Conservation (phyloP, 345 rosid genomes). For the Pseudoturritis turrita region DNA sequence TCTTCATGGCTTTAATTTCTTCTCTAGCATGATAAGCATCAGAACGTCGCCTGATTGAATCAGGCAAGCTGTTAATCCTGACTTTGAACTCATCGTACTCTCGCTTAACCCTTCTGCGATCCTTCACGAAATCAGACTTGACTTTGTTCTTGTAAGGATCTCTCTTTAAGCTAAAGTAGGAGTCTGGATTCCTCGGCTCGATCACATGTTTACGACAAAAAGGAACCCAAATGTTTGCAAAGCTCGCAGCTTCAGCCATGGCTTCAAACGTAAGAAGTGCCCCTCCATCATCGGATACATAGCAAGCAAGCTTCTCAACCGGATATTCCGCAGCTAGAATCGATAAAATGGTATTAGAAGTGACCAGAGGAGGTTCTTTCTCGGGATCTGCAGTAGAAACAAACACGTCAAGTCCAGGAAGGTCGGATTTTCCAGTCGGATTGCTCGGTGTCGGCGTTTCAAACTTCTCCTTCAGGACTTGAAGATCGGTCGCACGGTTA, state of each 20-base stretch:
- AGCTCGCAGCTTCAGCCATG: slow-evolving; percentile 99
- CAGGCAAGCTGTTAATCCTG: slow-evolving; percentile 84
- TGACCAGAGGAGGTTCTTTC: slow-evolving; percentile 98
- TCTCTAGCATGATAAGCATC: slow-evolving; percentile 97
- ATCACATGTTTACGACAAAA: slow-evolving; percentile 90
- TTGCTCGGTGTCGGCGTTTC: slow-evolving; percentile 69
- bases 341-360: slow-evolving; percentile 94
- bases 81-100: slow-evolving; percentile 99
- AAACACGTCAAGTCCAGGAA: slow-evolving; percentile 86
- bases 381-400: slow-evolving; percentile 99
- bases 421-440: slow-evolving; percentile 93
- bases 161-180: slow-evolving; percentile 84
- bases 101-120: slow-evolving; percentile 86
- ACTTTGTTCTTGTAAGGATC: slow-evolving; percentile 99
- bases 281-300: slow-evolving; percentile 98
- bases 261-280: slow-evolving; percentile 98
- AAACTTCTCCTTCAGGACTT: slow-evolving; percentile 89
- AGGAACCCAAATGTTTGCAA: slow-evolving; percentile 91
- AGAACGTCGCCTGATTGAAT: slow-evolving; percentile 89
- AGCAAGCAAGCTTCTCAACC: slow-evolving; percentile 93
- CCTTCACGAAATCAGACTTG: slow-evolving; percentile 81
- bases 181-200: slow-evolving; percentile 96
- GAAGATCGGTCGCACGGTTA: slow-evolving; percentile 87
- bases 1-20: slow-evolving; percentile 94
- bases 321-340: slow-evolving; percentile 93